phyloP scores from a whole-genome alignment of 768 basidiomycete species.

The Lactifluus echinatus region DNA sequence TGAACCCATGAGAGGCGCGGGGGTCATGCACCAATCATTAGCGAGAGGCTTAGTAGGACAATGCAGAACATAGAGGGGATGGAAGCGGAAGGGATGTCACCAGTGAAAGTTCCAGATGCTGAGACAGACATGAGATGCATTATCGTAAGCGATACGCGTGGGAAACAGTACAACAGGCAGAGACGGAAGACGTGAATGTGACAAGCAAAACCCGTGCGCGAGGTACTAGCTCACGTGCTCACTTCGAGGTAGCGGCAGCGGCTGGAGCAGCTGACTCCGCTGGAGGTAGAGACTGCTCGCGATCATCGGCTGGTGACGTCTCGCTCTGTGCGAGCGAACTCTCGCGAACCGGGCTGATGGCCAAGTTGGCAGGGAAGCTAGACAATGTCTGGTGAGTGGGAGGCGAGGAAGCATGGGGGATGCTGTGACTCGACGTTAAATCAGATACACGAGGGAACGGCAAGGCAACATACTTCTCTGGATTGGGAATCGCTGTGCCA shows the following conservation, averaged over 20 bases:
- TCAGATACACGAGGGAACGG: constrained; percentile 11
- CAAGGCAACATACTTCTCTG: constrained; percentile 68
- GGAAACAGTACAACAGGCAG: constrained; percentile 5
- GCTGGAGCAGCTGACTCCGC: constrained; percentile 1
- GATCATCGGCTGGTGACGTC: not conserved
- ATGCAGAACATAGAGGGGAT: constrained; percentile 7
- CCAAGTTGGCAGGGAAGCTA: constrained; percentile 14
- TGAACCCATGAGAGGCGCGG: not conserved
- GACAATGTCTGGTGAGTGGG: constrained; percentile 29
- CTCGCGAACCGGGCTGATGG: constrained; percentile 20
- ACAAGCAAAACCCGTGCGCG: not conserved
- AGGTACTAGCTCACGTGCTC: constrained; percentile 7
- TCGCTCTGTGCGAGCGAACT: constrained; percentile 13
- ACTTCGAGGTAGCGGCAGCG: constrained; percentile 10
- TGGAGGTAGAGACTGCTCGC: constrained; percentile 4
- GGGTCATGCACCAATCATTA: constrained; percentile 2
- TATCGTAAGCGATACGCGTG: constrained; percentile 13
- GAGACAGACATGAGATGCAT: constrained; percentile 12
- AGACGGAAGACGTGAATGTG: not conserved
- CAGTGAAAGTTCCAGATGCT: constrained; percentile 4
- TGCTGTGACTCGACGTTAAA: constrained; percentile 39
- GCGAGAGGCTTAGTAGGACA: not conserved
- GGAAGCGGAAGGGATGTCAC: constrained; percentile 5
- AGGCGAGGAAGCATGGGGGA: constrained; percentile 80
- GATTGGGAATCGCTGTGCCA: constrained; percentile 96